Evolutionary conservation across 805 yeast genomes (phyloP), one percentile per base, ranked within the genome.

Genomic region (Priceomyces carsonii): DNA sequence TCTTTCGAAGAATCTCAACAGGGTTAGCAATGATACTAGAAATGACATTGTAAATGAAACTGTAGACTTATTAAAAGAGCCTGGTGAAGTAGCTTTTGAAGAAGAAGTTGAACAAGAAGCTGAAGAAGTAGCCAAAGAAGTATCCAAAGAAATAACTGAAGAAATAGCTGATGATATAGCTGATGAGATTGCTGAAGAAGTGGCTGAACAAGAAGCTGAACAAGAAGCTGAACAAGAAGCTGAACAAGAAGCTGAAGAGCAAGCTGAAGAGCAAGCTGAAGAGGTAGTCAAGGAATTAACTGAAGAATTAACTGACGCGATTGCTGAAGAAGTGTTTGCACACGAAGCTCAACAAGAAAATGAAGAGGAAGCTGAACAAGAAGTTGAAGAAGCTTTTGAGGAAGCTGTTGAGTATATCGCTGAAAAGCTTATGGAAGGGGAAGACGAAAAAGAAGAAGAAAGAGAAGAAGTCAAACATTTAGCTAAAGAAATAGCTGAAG

Each of bases 71-170:
- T n/a, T n/a, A n/a, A n/a, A n/a, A n/a, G 32, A 29, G 4, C 12
- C 19, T 7, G 22, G 24, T 6, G 17, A 29, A 17, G 15, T 29
- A 18, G 23, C 10, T 20, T 20, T 10, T 20, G 23, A 20, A 20
- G 23, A 10, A 10, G 3, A 35, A 35, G 18, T 14, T 2, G 10
- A 44, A 2, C 45, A 36, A 3, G 55, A 26, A 2, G 48, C 31
- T 10, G 16, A 30, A 7, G 26, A 33, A 8, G 19, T 22, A 15
- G 13, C 8, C 8, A 33, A 26, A 17, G 60, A 44, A 18, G 43
- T 32, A 10, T 37, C 35, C 9, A 45, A 44, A 15, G 53, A 48
- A n/a, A 47, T 52, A 29, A 49, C 48, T 35, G 58, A 57, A 32
- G 26, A 29, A 20, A 28, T 25, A 15, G 10, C 14, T 8, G 30